phyloP scores from a whole-genome alignment of 371 early-diverging fungal species.

The Blastocladiella emersonii region DNA sequence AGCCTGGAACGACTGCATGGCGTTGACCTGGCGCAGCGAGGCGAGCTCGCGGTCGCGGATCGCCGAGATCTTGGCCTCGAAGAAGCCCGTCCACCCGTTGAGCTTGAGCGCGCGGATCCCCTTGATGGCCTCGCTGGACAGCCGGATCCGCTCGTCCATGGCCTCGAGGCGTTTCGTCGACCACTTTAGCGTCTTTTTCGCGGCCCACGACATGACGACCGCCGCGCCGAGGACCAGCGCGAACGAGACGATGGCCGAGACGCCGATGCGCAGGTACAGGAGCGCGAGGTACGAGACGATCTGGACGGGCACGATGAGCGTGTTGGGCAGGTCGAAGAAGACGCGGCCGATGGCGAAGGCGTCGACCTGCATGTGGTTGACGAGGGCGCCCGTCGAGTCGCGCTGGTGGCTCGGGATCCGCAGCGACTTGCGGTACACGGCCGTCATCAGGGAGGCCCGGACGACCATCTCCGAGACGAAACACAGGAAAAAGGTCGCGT shows the following conservation, averaged over 20 bases:
- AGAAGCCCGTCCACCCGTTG: slow-evolving; percentile 26
- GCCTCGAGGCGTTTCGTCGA: slow-evolving; percentile 78
- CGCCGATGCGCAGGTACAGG: slow-evolving; percentile 68
- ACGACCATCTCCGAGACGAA: slow-evolving; percentile 62
- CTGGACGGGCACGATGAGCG: slow-evolving; percentile 47
- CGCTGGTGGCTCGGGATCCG: background rate
- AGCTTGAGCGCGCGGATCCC: slow-evolving; percentile 88
- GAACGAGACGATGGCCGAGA: slow-evolving; percentile 74
- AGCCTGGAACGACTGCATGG: slow-evolving; percentile 22
- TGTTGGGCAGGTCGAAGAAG: background rate
- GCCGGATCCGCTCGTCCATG: slow-evolving; percentile 74
- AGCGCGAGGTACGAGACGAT: slow-evolving; percentile 60
- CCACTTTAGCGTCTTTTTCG: slow-evolving; percentile 45
- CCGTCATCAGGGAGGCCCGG: slow-evolving; percentile 66
- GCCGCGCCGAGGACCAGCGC: slow-evolving; percentile 60
- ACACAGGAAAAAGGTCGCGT: slow-evolving; percentile 77
- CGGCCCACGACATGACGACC: slow-evolving; percentile 43
- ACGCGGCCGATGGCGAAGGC: slow-evolving; percentile 32
- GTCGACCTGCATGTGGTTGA: slow-evolving; percentile 71
- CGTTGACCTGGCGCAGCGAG: background rate
- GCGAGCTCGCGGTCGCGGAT: background rate
- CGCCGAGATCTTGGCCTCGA: background rate
- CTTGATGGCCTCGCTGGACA: slow-evolving; percentile 65
- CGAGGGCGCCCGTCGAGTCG: slow-evolving; percentile 12
- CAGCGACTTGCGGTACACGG: slow-evolving; percentile 70